phyloP scores from a whole-genome alignment of 768 basidiomycete species.

The Candolleomyces eurysporus region DNA sequence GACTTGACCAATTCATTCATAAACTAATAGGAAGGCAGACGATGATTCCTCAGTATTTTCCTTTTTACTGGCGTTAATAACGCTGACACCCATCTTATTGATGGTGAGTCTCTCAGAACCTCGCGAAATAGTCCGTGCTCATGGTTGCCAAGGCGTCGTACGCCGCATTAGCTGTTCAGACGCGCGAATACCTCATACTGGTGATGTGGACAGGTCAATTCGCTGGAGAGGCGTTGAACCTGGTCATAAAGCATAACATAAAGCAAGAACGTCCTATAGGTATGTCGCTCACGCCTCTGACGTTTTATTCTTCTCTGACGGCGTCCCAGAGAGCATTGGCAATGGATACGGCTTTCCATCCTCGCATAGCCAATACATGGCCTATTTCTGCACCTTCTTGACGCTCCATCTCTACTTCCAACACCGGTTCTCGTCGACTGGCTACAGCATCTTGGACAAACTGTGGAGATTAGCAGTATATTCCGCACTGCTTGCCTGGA shows the following conservation, averaged over 20 bases:
- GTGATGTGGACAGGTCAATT: constrained; percentile 85
- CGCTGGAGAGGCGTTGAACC: constrained; percentile 68
- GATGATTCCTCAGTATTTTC: constrained; percentile 60
- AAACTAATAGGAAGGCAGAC: constrained; percentile 36
- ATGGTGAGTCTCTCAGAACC: constrained; percentile 46
- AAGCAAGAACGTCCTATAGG: constrained; percentile 69
- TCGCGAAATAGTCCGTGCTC: background rate
- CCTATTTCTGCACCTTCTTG: constrained; percentile 77
- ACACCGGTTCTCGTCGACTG: constrained; percentile 61
- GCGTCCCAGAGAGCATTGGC: constrained; percentile 48
- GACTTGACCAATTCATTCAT: constrained; percentile 6
- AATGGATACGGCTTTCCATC: constrained; percentile 86
- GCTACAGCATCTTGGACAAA: constrained; percentile 48
- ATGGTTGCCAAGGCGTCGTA: constrained; percentile 63
- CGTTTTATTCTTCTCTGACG: constrained; percentile 1
- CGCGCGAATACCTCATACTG: constrained; percentile 76
- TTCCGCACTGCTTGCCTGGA: constrained; percentile 51
- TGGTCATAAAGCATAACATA: constrained; percentile 61
- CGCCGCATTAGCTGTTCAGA: constrained; percentile 69
- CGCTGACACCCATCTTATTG: constrained; percentile 67
- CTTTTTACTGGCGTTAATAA: constrained; percentile 57
- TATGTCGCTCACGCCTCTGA: constrained; percentile 27
- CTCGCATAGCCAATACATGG: constrained; percentile 90
- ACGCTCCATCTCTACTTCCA: constrained; percentile 69
- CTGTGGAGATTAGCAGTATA: constrained; percentile 49